Evolutionary conservation across 148 eudicot genomes (phyloP), one percentile per base, ranked within the genome.

Genomic region (Chenopodium album): DNA sequence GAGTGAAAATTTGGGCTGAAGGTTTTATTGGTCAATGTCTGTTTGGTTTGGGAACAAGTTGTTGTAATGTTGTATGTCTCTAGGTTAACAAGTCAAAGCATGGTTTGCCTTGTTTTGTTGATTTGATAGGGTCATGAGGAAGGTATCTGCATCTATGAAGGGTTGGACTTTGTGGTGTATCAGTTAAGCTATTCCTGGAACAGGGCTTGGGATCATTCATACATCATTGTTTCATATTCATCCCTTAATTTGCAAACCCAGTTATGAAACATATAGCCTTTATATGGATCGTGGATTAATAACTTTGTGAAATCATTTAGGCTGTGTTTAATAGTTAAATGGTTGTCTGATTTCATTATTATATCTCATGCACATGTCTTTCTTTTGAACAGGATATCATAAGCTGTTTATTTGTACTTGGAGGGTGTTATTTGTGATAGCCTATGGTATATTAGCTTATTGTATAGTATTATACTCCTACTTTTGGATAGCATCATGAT

Each of bases 301-400:
- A 66, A 66, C 31, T 32, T 80, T 59, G 6, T 56, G 47, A 16
- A 1, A n/a, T 46, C 48, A 34, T 60, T 28, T 29, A 22, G 28
- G 76, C 28, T 31, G n/a, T 54, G 34, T 13, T 28, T 29, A 22
- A 29, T 20, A 67, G 13, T 71, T 22, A 22, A 2, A 16, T 19
- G 4, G 12, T 56, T 62, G 29, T 72, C 20, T 44, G 9, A 23
- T 73, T 32, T 65, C 63, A 41, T 20, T 20, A 4, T 20, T 10
- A 28, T 79, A 48, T 79, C 50, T 20, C 46, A 50, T 73, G 76
- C 9, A 28, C 62, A 46, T 77, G 7, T 70, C 70, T 29, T 54
- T 31, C 9, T 62, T 62, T 5, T 22, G 9, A n/a, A 62, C 46
- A 72, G n/a, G 32, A n/a, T 75, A 13, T 12, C 32, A 12, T 46